Conservation (phyloP, 306 rosid species). For the Vachellia pachyceras region DNA sequence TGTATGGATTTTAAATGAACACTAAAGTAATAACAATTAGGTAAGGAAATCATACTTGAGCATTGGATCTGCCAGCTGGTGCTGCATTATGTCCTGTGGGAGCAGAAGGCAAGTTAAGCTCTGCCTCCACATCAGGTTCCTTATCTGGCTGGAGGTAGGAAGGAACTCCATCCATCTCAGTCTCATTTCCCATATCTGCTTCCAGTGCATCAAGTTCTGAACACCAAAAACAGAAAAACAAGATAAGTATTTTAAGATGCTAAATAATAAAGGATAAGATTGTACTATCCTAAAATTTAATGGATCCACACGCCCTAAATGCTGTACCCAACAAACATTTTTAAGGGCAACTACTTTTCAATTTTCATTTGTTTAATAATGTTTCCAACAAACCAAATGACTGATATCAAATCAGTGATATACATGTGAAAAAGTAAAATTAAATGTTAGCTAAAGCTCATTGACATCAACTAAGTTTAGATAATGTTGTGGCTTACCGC, state of each 20-base stretch:
- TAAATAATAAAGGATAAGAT: not conserved
- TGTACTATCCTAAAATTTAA: slow-evolving; percentile 1
- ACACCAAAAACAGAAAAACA: slow-evolving; percentile 8
- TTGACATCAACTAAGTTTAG: not conserved
- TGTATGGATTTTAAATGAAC: not conserved
- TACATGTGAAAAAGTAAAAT: not conserved
- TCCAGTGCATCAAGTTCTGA: slow-evolving; percentile 96
- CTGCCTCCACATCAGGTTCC: slow-evolving; percentile 82
- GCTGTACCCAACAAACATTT: not conserved
- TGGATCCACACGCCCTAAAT: not conserved
- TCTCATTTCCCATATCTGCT: slow-evolving; percentile 89
- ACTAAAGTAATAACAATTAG: not conserved
- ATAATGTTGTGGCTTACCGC: slow-evolving; percentile 66
- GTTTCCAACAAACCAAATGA: slow-evolving; percentile 14
- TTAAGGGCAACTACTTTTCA: slow-evolving; percentile 18
- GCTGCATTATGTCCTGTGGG: slow-evolving; percentile 70
- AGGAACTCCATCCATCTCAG: slow-evolving; percentile 85
- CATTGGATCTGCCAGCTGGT: slow-evolving; percentile 71
- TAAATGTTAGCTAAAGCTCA: not conserved
- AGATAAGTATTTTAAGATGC: not conserved
- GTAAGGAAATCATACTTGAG: slow-evolving; percentile 57
- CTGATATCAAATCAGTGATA: not conserved
- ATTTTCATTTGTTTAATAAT: not conserved
- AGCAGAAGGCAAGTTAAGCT: slow-evolving; percentile 90
- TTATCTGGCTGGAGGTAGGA: slow-evolving; percentile 97